Evolutionary conservation across 2,329 filamentous ascomycete genomes (phyloP).

Genomic region (Penicillium griseofulvum): DNA sequence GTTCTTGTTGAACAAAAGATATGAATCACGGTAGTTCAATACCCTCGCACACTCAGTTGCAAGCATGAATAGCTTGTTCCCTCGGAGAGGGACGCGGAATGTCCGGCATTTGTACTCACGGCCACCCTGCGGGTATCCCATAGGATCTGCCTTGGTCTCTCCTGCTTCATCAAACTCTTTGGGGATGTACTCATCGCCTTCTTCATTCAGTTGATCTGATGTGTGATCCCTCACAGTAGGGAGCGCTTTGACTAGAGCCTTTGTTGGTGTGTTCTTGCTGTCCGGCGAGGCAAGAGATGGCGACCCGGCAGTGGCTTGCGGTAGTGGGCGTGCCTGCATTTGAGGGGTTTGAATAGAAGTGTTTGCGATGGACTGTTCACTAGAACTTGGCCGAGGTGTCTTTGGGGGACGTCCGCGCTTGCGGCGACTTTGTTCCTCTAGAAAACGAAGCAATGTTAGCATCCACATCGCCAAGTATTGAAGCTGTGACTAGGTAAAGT

Average conservation of each 20-base stretch:
- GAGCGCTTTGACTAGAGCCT: constrained; percentile 87
- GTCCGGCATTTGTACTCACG: constrained; percentile 91
- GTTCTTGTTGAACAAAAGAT: constrained; percentile 98
- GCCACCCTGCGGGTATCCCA: constrained; percentile 76
- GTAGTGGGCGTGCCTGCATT: constrained; percentile 38
- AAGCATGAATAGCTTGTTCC: constrained; percentile 96
- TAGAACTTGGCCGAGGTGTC: constrained; percentile 40
- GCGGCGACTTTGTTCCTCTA: constrained; percentile 46
- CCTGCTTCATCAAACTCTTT: constrained; percentile 90
- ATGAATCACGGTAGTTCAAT: constrained; percentile 93
- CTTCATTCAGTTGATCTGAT: constrained; percentile 85
- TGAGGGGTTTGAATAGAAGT: constrained; percentile 41
- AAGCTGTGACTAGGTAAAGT: constrained; percentile 7
- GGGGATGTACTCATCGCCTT: constrained; percentile 91
- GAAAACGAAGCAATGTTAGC: constrained; percentile 19
- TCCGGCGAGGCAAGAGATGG: constrained; percentile 59
- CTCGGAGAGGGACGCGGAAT: constrained; percentile 85
- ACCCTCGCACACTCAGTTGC: constrained; percentile 96
- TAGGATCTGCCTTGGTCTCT: constrained; percentile 85
- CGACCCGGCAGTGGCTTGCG: constrained; percentile 41
- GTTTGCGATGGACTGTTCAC: constrained; percentile 32
- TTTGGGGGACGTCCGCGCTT: constrained; percentile 53
- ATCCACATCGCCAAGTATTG: constrained; percentile 12
- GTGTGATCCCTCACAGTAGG: constrained; percentile 96
- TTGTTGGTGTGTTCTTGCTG: constrained; percentile 68